These are phyloP conservation scores for Exidia glandulosa DNA, from an alignment of 768 basidiomycete species.

Conservation along the genomic window DNA sequence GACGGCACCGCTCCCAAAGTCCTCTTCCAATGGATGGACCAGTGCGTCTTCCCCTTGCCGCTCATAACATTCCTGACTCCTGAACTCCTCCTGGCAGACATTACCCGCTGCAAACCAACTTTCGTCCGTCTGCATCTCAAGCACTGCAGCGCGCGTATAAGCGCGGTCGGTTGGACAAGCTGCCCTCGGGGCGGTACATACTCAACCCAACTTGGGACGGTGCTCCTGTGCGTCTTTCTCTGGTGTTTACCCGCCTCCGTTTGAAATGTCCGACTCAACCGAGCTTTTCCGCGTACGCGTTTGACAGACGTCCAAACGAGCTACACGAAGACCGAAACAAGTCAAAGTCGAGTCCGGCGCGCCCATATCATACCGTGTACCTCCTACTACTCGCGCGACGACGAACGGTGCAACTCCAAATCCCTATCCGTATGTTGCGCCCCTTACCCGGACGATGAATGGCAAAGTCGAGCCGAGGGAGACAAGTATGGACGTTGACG, in stretches of 20 bases:
- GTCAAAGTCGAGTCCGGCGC: not conserved
- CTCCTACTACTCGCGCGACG: not conserved
- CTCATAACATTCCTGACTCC: not conserved
- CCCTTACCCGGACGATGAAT: no score
- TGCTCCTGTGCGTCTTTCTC: conserved; percentile 57
- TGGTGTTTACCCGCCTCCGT: not conserved
- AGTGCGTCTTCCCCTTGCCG: conserved; percentile 7
- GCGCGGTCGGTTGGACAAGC: conserved; percentile 71
- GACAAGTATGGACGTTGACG: no score
- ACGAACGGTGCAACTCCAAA: not conserved
- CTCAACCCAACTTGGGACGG: conserved; percentile 73
- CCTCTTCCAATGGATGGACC: conserved; percentile 75
- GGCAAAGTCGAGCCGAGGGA: no score
- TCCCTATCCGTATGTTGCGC: not conserved
- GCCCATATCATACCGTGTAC: not conserved
- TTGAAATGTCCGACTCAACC: not conserved
- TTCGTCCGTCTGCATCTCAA: conserved; percentile 80
- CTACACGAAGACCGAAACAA: conserved; percentile 65
- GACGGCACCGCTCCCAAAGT: conserved; percentile 79
- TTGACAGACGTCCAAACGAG: conserved; percentile 58
- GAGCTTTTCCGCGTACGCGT: not conserved
- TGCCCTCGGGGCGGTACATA: conserved; percentile 59
- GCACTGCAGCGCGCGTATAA: conserved; percentile 80
- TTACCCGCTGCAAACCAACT: conserved; percentile 81
- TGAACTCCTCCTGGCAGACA: no score